Base-by-base conservation (phyloP, 768 basidiomycete genomes). In the Paxillus involutus region DNA sequence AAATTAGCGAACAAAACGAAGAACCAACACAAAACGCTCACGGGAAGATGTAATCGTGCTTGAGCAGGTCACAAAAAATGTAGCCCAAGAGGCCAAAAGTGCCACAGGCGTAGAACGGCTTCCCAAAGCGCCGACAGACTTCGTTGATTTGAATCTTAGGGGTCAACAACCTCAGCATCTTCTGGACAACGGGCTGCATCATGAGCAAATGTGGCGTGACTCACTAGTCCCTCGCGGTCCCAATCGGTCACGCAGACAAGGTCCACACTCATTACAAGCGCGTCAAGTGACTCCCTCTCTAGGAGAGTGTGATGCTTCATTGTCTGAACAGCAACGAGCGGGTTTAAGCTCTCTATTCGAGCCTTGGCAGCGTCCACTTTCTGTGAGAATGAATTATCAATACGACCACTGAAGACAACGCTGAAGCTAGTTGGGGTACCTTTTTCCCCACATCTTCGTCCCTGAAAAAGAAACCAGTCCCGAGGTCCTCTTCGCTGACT, bases 361-460 rank as follows among this genome's bases (percentile, higher is more conserved):
- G 85, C 73, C 69, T 88, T 88, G 32, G 95, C 93, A 33, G 85
- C 91, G 57, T 89, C 84, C 39, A 94, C 88, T 67, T 90, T 83
- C 96, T 98, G 71, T 56, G 47, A 24, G 50, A 70, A 77, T 52
- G 67, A 71, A 76, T 70, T 52, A 67, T 73, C 75, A 73, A 60
- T 60, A 58, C 72, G 32, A 76, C 74, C 64, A 69, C 72, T 72
- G 67, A 30, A 30, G 21, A 50, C 50, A 24, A 47, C 44, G 17
- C 19, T 14, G 35, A 33, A 21, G 36, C 37, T 6, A 8, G 21
- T 58, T 73, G 56, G 17, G 0, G 3, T 54, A 94, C 96, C 79
- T 91, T 89, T 72, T 83, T 81, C 49, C 94, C 95, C 40, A 98
- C 84, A 68, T 98, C 95, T 58, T 88, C 87, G 62, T 97, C 94